Conservation (phyloP, 306 rosid species). For the Vigna reflexopilosa region DNA sequence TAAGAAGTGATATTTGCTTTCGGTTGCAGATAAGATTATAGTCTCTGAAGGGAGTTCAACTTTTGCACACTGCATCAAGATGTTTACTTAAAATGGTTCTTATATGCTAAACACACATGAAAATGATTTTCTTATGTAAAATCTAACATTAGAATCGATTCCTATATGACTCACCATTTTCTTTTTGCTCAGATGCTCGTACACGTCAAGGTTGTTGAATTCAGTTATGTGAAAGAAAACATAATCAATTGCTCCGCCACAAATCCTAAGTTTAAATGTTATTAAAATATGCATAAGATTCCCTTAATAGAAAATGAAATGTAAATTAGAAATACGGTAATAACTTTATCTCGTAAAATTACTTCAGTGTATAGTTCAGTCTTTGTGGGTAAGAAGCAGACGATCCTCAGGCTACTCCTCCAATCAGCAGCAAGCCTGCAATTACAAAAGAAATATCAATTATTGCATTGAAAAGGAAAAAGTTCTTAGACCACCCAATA, state of each 20-base stretch:
- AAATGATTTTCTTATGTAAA: too few species aligned
- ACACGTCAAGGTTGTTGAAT: background rate
- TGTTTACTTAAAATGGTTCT: background rate
- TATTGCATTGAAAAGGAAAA: background rate
- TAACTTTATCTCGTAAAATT: background rate
- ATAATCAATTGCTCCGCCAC: background rate
- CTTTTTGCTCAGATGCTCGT: background rate
- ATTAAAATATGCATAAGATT: background rate
- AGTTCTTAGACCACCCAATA: too few species aligned
- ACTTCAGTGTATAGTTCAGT: background rate
- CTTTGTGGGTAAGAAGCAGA: background rate
- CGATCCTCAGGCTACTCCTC: background rate
- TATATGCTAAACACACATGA: background rate
- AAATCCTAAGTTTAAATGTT: background rate
- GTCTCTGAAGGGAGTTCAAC: background rate
- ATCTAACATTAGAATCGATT: too few species aligned
- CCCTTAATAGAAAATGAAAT: background rate
- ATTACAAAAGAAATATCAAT: background rate
- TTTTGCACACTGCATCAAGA: constrained; percentile 4
- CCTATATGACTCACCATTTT: background rate
- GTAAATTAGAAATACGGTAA: background rate
- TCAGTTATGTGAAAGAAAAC: background rate
- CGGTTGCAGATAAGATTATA: background rate
- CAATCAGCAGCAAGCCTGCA: background rate
- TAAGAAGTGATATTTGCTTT: background rate